phyloP scores from a whole-genome alignment of 768 basidiomycete species.

The Rhodotorula graminis region DNA sequence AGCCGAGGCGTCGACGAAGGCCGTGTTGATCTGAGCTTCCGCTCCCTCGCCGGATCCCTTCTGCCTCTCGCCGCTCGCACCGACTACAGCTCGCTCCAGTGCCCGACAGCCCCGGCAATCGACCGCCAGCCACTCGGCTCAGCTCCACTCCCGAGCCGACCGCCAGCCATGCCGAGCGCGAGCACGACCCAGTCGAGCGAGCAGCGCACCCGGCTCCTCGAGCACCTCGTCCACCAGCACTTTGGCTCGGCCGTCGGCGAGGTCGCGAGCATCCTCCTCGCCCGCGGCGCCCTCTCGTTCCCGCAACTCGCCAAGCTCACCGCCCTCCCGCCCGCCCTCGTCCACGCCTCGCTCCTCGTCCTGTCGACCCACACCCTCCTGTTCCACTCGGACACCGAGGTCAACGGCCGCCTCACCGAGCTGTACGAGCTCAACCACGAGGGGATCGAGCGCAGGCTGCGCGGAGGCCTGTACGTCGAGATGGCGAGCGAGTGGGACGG shows the following conservation, averaged over 20 bases:
- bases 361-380: conserved; percentile 36
- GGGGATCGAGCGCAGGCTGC: conserved; percentile 17
- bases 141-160: neutral
- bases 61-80: too few relatives aligned
- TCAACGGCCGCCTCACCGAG: conserved; percentile 25
- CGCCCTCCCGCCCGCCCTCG: conserved; percentile 20
- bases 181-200: conserved; percentile 6
- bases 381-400: conserved; percentile 35
- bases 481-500: conserved; percentile 24
- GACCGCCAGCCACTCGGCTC: too few relatives aligned
- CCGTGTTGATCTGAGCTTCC: too few relatives aligned
- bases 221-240: conserved; percentile 1
- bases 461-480: conserved; percentile 27
- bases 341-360: conserved; percentile 27
- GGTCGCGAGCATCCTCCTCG: conserved; percentile 29
- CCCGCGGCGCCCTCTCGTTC: conserved; percentile 34
- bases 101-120: too few relatives aligned
- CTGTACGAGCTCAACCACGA: conserved; percentile 37
- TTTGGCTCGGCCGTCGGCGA: conserved; percentile 8
- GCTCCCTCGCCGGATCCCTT: too few relatives aligned
- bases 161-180: neutral
- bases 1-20: too few relatives aligned
- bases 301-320: conserved; percentile 32
- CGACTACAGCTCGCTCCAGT: too few relatives aligned
- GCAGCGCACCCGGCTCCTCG: conserved; percentile 59